A percentile compares a stretch with the other conserved stretches of the same genome.
phyloP scores from a whole-genome alignment of 306 rosid species.

The Malus asiatica region DNA sequence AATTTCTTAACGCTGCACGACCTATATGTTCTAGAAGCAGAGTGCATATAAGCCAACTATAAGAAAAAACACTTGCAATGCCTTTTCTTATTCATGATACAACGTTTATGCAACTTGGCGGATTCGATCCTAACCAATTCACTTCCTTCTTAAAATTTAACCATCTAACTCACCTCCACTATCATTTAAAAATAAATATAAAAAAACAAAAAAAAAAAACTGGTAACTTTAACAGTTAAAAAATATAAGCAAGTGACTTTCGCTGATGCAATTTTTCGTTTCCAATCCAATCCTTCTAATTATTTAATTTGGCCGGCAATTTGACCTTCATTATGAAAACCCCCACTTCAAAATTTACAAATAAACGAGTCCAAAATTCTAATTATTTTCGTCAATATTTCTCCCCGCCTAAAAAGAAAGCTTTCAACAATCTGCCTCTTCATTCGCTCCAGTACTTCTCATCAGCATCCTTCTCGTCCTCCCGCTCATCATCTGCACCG shows the following conservation, averaged over 20 bases:
- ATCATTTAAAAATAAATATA: too few species aligned
- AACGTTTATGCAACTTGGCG: too few species aligned
- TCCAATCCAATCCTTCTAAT: background rate
- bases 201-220: too few species aligned
- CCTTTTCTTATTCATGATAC: background rate
- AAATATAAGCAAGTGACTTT: too few species aligned
- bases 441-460: constrained; percentile 79
- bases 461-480: constrained; percentile 37
- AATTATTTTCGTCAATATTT: background rate
- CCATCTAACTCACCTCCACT: too few species aligned
- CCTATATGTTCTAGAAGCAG: background rate
- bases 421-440: background rate
- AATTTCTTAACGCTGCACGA: background rate
- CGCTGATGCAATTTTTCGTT: too few species aligned
- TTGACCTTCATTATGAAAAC: background rate
- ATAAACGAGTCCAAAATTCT: background rate
- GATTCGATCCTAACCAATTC: too few species aligned
- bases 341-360: background rate
- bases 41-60: background rate
- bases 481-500: constrained; percentile 33
- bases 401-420: background rate
- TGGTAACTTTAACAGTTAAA: too few species aligned
- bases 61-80: background rate
- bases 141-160: too few species aligned
- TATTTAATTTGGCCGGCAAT: background rate